Conservation (phyloP, 805 yeast species). For the Isabelozyma rhagii region DNA sequence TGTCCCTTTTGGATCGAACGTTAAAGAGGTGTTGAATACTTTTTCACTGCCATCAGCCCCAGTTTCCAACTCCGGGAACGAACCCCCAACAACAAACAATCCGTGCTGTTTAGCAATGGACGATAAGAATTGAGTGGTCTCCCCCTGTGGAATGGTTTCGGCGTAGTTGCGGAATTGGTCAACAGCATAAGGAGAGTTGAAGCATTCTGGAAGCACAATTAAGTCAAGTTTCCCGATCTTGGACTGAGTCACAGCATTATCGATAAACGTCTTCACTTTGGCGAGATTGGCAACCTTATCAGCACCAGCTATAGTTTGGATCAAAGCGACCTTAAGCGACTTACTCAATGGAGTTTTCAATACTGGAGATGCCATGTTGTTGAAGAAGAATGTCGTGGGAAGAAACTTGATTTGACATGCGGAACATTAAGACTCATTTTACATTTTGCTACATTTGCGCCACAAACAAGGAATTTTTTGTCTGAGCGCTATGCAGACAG, state of each 20-base stretch:
- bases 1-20: constrained; percentile 70
- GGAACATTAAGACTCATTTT: background rate
- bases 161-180: constrained; percentile 84
- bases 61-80: constrained; percentile 73
- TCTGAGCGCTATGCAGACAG: no score
- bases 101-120: constrained; percentile 61
- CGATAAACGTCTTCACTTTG: constrained; percentile 62
- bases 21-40: constrained; percentile 67
- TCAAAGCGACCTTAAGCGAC: constrained; percentile 72
- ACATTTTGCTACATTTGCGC: no score
- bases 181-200: constrained; percentile 93
- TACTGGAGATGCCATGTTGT: constrained; percentile 9
- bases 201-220: constrained; percentile 90
- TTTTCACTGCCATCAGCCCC: constrained; percentile 50
- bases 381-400: background rate
- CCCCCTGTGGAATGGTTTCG: constrained; percentile 78
- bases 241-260: constrained; percentile 50
- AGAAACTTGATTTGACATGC: background rate
- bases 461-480: no score
- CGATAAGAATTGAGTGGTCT: constrained; percentile 59
- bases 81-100: constrained; percentile 81
- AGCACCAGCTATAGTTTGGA: constrained; percentile 79
- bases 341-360: constrained; percentile 45
- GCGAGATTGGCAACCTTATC: constrained; percentile 76
- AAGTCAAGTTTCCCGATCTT: constrained; percentile 50